phyloP scores from a whole-genome alignment of 345 rosid species.

The Eucalyptus grandis region DNA sequence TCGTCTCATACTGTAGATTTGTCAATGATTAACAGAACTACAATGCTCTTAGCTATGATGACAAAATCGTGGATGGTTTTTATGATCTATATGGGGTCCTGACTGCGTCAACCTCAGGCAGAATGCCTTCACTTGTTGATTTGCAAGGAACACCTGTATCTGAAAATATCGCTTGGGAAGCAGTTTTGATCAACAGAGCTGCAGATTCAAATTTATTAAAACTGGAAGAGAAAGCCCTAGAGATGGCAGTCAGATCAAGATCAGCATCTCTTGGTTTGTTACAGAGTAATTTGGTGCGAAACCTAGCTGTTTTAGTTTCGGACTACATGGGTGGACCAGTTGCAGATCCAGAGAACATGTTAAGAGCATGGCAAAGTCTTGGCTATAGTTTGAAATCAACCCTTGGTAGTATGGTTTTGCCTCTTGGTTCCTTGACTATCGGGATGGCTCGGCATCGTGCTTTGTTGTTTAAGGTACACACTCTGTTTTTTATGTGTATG shows the following conservation, averaged over 20 bases:
- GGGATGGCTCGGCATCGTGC: slow-evolving; percentile 99
- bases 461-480: slow-evolving; percentile 71
- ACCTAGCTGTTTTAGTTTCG: slow-evolving; percentile 73
- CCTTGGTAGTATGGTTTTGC: slow-evolving; percentile 78
- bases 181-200: slow-evolving; percentile 74
- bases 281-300: slow-evolving; percentile 39
- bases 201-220: slow-evolving; percentile 63
- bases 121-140: slow-evolving; percentile 84
- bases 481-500: neutral
- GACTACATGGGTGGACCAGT: slow-evolving; percentile 94
- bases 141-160: slow-evolving; percentile 67
- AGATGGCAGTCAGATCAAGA: slow-evolving; percentile 50
- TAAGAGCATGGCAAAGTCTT: slow-evolving; percentile 66
- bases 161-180: slow-evolving; percentile 66
- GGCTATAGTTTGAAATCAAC: slow-evolving; percentile 69
- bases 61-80: slow-evolving; percentile 94
- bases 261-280: slow-evolving; percentile 25
- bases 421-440: slow-evolving; percentile 80
- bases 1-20: slow-evolving; percentile 49
- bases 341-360: slow-evolving; percentile 57
- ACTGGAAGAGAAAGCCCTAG: slow-evolving; percentile 72
- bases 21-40: slow-evolving; percentile 64
- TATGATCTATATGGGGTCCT: slow-evolving; percentile 73
- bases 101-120: slow-evolving; percentile 37
- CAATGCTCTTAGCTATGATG: slow-evolving; percentile 88